Conservation (phyloP, 768 basidiomycete species). For the Boletus subcaerulescens region DNA sequence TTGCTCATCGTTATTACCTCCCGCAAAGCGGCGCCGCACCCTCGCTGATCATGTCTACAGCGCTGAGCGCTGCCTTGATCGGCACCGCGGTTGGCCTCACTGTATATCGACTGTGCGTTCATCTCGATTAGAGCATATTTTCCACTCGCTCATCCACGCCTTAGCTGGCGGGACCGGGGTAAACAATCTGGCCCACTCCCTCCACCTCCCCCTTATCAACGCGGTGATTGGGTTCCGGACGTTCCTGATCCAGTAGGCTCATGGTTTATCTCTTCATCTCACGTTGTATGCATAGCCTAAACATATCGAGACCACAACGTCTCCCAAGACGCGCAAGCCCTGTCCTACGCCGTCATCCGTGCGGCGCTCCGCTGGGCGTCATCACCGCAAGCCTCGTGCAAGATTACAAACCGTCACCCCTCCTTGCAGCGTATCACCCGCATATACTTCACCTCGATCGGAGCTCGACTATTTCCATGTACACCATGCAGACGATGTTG, state of each 20-base stretch:
- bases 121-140: background rate
- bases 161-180: constrained; percentile 54
- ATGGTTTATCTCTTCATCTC: constrained; percentile 3
- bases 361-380: constrained; percentile 36
- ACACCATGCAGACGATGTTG: constrained; percentile 23
- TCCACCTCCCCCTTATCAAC: constrained; percentile 68
- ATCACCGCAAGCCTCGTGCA: constrained; percentile 31
- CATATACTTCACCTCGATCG: constrained; percentile 32
- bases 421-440: constrained; percentile 26
- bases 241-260: constrained; percentile 35
- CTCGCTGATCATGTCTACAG: constrained; percentile 82
- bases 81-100: constrained; percentile 85
- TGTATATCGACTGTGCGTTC: constrained; percentile 55
- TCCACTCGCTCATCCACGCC: no score
- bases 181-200: constrained; percentile 44
- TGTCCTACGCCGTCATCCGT: constrained; percentile 31
- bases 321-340: constrained; percentile 38
- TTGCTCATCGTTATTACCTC: constrained; percentile 53
- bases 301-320: constrained; percentile 35
- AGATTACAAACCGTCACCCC: constrained; percentile 23
- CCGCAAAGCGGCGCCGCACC: constrained; percentile 76
- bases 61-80: constrained; percentile 81
- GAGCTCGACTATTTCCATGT: constrained; percentile 43
- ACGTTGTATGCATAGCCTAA: constrained; percentile 18
- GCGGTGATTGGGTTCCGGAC: constrained; percentile 52